Percentiles rank a stretch among this genome's conserved stretches.
Evolutionary conservation across 139 green algal species (phyloP).

Genomic region (Protoeuglena noctilucae): DNA sequence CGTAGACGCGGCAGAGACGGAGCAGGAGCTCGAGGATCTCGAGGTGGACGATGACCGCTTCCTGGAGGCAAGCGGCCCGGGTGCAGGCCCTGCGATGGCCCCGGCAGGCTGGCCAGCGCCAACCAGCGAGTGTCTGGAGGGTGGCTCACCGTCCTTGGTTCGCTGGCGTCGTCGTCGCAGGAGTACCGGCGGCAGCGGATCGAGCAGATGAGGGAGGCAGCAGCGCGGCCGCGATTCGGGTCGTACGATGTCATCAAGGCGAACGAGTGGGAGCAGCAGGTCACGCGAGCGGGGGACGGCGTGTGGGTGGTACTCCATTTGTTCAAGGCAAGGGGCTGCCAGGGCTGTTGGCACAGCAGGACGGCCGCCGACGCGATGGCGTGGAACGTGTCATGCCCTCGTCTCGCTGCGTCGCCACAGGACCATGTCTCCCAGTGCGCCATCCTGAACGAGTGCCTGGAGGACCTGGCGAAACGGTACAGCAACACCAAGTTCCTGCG

Average conservation of each 20-base stretch:
- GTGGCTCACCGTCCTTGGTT: too few relatives aligned
- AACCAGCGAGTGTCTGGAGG: too few relatives aligned
- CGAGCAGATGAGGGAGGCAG: background rate
- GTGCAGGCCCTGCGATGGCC: too few relatives aligned
- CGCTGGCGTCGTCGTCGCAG: too few relatives aligned
- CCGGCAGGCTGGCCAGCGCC: too few relatives aligned
- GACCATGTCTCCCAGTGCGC: background rate
- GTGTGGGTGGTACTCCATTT: slow-evolving; percentile 1
- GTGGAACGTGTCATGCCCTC: too few relatives aligned
- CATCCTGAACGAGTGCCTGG: slow-evolving; percentile 3
- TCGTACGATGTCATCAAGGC: background rate
- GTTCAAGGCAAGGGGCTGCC: background rate
- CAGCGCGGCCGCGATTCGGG: background rate
- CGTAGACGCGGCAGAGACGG: slow-evolving; percentile 1
- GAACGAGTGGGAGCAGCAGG: background rate
- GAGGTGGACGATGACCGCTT: slow-evolving; percentile 6
- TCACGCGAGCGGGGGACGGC: background rate
- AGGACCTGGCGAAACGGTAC: slow-evolving; percentile 1
- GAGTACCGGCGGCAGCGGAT: background rate
- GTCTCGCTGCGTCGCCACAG: too few relatives aligned
- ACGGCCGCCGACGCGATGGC: too few relatives aligned
- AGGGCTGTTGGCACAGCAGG: too few relatives aligned
- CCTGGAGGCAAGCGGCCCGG: too few relatives aligned
- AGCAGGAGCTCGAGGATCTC: background rate
- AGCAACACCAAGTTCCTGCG: slow-evolving; percentile 5